Evolutionary conservation across 345 rosid species (phyloP).

Genomic region (Moricandia moricandioides): DNA sequence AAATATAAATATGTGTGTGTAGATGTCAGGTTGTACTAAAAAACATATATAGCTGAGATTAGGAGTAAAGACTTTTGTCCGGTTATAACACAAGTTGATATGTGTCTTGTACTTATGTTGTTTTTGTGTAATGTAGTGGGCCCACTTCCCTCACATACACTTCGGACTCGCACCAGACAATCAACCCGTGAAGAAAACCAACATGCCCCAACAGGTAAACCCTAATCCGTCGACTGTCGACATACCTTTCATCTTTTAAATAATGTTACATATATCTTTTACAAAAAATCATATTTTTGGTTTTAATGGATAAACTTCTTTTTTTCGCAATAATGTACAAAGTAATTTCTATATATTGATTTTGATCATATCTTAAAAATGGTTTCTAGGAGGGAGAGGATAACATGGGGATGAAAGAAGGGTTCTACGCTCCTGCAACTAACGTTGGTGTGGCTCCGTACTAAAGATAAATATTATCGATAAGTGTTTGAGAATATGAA

Average conservation of each 20-base stretch:
- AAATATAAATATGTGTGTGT: neutral
- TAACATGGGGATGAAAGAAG: conserved; percentile 70
- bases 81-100: conserved; percentile 39
- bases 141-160: conserved; percentile 97
- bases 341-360: neutral
- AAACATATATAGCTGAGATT: conserved; percentile 23
- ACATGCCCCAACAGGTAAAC: conserved; percentile 73
- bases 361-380: conserved; percentile 8
- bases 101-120: conserved; percentile 35
- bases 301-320: neutral
- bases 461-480: conserved; percentile 30
- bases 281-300: neutral
- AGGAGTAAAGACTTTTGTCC: conserved; percentile 33
- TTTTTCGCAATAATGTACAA: neutral
- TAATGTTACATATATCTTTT: neutral
- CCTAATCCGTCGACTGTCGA: conserved; percentile 38
- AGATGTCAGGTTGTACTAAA: neutral
- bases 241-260: conserved; percentile 7
- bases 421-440: conserved; percentile 64
- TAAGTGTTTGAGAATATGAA: conserved; percentile 9
- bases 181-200: conserved; percentile 89
- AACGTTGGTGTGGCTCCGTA: conserved; percentile 74
- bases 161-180: conserved; percentile 97
- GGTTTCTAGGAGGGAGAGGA: conserved; percentile 71
- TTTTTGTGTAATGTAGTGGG: conserved; percentile 63